phyloP scores from a whole-genome alignment of 768 basidiomycete species.

The Leccinellum albellum region DNA sequence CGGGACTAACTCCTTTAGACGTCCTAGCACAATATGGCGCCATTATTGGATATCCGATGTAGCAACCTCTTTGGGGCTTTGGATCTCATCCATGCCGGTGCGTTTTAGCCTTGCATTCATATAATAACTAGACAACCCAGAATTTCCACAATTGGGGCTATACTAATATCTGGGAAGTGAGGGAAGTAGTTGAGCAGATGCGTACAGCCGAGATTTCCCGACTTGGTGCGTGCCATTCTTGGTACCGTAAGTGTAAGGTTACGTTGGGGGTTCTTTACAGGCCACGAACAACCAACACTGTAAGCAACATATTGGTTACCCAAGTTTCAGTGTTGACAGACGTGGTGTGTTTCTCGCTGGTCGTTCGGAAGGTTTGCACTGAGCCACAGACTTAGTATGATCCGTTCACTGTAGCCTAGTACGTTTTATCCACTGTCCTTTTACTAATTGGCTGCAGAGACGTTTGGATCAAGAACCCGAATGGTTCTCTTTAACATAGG shows the following conservation, averaged over 20 bases:
- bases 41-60: conserved; percentile 60
- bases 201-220: conserved; percentile 62
- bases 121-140: not conserved
- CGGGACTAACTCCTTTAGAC: conserved; percentile 44
- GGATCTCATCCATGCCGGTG: conserved; percentile 72
- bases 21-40: conserved; percentile 69
- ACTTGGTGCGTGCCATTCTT: conserved; percentile 43
- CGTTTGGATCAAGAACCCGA: conserved; percentile 70
- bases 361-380: not conserved
- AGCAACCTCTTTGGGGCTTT: conserved; percentile 71
- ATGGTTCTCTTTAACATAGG: conserved; percentile 68
- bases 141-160: conserved; percentile 39
- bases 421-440: conserved; percentile 8
- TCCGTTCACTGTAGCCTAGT: conserved; percentile 60
- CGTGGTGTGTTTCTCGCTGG: conserved; percentile 39
- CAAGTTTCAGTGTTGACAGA: conserved; percentile 38
- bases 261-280: conserved; percentile 2
- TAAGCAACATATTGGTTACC: not conserved
- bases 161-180: conserved; percentile 47
- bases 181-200: conserved; percentile 52
- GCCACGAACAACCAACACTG: conserved; percentile 23
- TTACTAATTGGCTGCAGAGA: conserved; percentile 35
- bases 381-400: conserved; percentile 45
- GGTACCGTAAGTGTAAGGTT: not conserved
- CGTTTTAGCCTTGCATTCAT: not conserved